These are phyloP conservation scores for Detonula confervacea DNA, from an alignment of 352 stramenopile species.

Conservation along the genomic window DNA sequence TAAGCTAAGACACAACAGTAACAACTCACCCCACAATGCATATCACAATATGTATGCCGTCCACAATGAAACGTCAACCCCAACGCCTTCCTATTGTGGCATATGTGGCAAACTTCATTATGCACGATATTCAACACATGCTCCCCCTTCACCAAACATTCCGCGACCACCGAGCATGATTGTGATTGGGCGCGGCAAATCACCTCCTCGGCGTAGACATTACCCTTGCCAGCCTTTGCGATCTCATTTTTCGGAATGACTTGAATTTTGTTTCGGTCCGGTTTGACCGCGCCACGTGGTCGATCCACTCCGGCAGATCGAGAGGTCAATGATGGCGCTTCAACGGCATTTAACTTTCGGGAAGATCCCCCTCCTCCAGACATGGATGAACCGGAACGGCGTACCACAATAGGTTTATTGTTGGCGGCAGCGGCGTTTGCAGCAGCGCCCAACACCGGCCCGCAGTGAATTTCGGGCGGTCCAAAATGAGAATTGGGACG, in stretches of 20 bases:
- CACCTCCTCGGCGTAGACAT: constrained; percentile 35
- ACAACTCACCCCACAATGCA: constrained; percentile 54
- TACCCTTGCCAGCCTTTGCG: constrained; percentile 12
- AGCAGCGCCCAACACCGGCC: constrained; percentile 23
- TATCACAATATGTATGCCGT: constrained; percentile 50
- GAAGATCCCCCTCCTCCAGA: no score
- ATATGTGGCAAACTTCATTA: constrained; percentile 77
- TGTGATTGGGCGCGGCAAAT: constrained; percentile 19
- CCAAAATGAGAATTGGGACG: constrained; percentile 44
- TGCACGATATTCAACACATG: constrained; percentile 3
- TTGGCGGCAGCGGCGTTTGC: background rate
- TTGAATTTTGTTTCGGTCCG: background rate
- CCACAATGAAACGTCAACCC: constrained; percentile 62
- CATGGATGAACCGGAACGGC: no score
- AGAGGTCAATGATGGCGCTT: no score
- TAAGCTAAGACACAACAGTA: no score
- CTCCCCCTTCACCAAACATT: constrained; percentile 18
- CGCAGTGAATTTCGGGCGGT: constrained; percentile 21
- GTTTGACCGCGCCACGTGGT: constrained; percentile 6
- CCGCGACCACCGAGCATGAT: constrained; percentile 19
- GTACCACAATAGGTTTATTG: background rate
- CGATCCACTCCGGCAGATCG: background rate
- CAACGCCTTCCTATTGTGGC: constrained; percentile 51
- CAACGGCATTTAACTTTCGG: no score
- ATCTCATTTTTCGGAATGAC: constrained; percentile 35